phyloP scores from a whole-genome alignment of 306 rosid species.

The Arachis hypogaea region DNA sequence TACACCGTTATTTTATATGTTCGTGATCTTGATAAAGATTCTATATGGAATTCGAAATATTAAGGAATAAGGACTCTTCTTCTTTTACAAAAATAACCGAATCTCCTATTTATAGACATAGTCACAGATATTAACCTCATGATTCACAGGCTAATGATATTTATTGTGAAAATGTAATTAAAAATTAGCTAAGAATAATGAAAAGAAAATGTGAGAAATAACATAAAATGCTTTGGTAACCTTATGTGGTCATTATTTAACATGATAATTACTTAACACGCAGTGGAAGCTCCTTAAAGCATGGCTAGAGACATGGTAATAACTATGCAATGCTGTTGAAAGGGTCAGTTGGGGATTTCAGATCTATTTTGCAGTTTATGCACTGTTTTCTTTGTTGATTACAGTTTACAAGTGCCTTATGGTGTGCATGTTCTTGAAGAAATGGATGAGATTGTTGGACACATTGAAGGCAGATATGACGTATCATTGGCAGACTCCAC shows the following conservation, averaged over 20 bases:
- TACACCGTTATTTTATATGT: background rate
- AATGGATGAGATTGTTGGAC: slow-evolving; percentile 66
- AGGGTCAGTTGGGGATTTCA: slow-evolving; percentile 42
- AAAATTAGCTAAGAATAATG: background rate
- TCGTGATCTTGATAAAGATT: background rate
- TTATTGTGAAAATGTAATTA: background rate
- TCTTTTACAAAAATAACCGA: background rate
- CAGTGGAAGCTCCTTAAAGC: slow-evolving; percentile 33
- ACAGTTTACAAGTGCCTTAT: background rate
- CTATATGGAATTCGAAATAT: background rate
- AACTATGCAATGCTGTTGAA: slow-evolving; percentile 34
- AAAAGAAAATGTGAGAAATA: background rate
- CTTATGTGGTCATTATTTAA: background rate
- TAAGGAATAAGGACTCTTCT: background rate
- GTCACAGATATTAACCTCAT: background rate
- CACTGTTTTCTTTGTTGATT: background rate
- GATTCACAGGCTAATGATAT: background rate
- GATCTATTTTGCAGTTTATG: slow-evolving; percentile 33
- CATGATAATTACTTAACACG: background rate
- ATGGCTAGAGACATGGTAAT: slow-evolving; percentile 41
- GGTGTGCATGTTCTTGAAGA: background rate
- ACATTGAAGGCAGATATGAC: slow-evolving; percentile 49
- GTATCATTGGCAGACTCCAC: slow-evolving; percentile 79
- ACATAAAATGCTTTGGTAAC: background rate
- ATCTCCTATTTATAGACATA: background rate